A percentile compares a stretch with the other conserved stretches of the same genome.
Evolutionary conservation across 2,329 filamentous ascomycete species (phyloP).

Genomic region (Cercospora zeae-maydis): DNA sequence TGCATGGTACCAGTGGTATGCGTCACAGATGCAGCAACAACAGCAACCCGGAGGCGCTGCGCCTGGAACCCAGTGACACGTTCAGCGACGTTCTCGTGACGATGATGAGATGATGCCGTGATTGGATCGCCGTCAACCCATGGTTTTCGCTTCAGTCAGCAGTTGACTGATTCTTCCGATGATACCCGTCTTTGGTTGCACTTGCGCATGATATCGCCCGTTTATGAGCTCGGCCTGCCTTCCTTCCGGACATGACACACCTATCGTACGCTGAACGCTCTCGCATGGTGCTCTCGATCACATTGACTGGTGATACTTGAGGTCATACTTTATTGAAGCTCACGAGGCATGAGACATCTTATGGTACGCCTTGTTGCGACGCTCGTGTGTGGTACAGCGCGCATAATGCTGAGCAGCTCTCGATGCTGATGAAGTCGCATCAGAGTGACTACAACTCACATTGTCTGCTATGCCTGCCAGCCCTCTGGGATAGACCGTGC

Average conservation of each 20-base stretch:
- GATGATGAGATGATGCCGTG: constrained; percentile 24
- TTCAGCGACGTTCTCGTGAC: constrained; percentile 25
- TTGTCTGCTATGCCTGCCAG: neutral
- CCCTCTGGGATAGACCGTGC: neutral
- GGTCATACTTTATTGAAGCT: constrained; percentile 4
- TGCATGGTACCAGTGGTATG: constrained; percentile 21
- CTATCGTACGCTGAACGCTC: constrained; percentile 13
- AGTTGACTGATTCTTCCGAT: constrained; percentile 18
- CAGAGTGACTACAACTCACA: neutral
- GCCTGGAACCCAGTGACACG: constrained; percentile 32
- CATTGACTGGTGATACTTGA: constrained; percentile 8
- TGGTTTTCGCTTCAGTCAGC: constrained; percentile 2
- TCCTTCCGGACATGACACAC: constrained; percentile 10
- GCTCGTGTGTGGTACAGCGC: constrained; percentile 8
- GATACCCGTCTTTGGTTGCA: constrained; percentile 20
- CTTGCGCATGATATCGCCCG: constrained; percentile 16
- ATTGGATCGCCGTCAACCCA: constrained; percentile 8
- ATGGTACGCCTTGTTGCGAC: constrained; percentile 6
- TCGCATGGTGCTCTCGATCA: constrained; percentile 10
- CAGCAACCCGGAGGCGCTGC: constrained; percentile 36
- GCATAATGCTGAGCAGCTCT: neutral
- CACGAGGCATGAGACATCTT: constrained; percentile 3
- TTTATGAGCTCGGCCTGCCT: constrained; percentile 16
- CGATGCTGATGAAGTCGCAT: constrained; percentile 1
- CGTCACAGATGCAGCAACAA: constrained; percentile 19